These are phyloP conservation scores for Flaveria robusta DNA, from an alignment of 129 eudicot species.

Conservation along the genomic window DNA sequence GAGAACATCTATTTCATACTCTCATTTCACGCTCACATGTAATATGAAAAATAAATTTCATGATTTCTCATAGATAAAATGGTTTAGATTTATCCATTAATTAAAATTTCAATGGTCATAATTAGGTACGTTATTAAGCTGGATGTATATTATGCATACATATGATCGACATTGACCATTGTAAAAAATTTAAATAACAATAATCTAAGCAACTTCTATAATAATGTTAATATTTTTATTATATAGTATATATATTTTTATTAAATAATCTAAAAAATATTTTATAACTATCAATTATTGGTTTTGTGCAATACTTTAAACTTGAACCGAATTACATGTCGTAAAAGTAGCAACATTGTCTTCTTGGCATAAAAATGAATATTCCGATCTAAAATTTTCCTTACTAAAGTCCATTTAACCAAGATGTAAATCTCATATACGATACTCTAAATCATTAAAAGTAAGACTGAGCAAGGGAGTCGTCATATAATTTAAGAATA, in stretches of 20 bases:
- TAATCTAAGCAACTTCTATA: neutral
- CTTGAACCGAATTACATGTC: slow-evolving; percentile 20
- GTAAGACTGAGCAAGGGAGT: neutral
- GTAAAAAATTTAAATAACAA: neutral
- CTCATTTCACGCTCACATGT: too few species aligned
- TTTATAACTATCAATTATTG: neutral
- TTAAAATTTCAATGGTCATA: neutral
- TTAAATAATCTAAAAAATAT: neutral
- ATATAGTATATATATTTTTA: neutral
- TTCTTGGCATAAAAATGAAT: slow-evolving; percentile 16
- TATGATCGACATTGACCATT: neutral
- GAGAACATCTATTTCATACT: too few species aligned
- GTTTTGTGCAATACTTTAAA: neutral
- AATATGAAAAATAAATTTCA: too few species aligned
- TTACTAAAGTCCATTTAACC: neutral
- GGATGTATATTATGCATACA: neutral
- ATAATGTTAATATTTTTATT: neutral
- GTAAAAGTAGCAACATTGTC: slow-evolving; percentile 33
- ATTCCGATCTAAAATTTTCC: slow-evolving; percentile 13
- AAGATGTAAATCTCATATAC: neutral
- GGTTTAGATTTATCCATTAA: neutral
- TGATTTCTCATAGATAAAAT: too few species aligned
- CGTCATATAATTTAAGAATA: slow-evolving; percentile 36
- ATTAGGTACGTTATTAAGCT: neutral
- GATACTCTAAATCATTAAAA: slow-evolving; percentile 22